Base-by-base conservation (phyloP, 2,329 filamentous ascomycete genomes). In the Paecilomyces fulvus region DNA sequence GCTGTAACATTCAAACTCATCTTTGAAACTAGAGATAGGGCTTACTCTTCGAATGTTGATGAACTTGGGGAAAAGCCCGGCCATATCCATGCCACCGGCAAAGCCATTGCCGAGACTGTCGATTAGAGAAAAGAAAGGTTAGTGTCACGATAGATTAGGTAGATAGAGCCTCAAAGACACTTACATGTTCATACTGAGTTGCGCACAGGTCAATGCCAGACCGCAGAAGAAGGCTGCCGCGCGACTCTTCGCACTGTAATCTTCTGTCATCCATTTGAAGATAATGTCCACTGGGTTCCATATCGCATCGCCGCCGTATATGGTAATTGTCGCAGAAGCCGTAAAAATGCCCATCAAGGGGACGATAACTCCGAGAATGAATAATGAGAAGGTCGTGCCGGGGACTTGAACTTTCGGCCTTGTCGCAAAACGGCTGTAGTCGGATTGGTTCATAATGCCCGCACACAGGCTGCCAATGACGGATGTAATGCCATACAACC, bases 31-130 rank as follows among this genome's bases (percentile, higher is more conserved):
- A 17, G 37, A 17, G 14, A 14, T 17, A 17, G n/a, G 3, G 17
- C 75, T 74, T 0, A 82, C 82, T 1, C 82, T 75, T 3, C 80
- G 70, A 56, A 83, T 83, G 64, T 81, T 82, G 67, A 84, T 76
- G 59, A 77, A 83, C 46, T 71, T 73, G 0, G 80, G 80, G 56
- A 77, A 77, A 0, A 83, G 65, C 1, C 76, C 78, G 0, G 80
- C 75, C 52, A 83, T 68, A 61, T 84, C 82, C 72, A 84, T 82
- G 5, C 81, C 81, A 56, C 33, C 55, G n/a, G 17, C 37, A 12
- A 23, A 23, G 10, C n/a, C 25, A 52, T 17, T 23, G 7, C 5
- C 3, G 51, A 52, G 3, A 7, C 7, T 46, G n/a, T 43, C 6
- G 52, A 17, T 9, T 2, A 8, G 49, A 48, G 23, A 10, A 30